Evolutionary conservation across 2,329 filamentous ascomycete genomes (phyloP).

Genomic region (Scolecobasidium constrictum): DNA sequence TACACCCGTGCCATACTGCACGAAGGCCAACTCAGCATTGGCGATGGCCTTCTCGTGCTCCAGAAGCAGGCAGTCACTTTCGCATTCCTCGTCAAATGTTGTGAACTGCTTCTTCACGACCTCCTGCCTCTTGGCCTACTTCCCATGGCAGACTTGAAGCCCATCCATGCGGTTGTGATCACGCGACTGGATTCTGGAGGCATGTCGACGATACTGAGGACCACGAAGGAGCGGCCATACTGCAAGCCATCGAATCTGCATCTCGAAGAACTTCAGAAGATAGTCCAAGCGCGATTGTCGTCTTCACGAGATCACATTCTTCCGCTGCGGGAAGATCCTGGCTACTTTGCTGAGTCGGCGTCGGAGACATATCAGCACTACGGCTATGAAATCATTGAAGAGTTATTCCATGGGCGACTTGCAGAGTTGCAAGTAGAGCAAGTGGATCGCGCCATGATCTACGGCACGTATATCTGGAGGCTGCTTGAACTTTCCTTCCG

Average conservation of each 20-base stretch:
- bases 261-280: conserved; percentile 30
- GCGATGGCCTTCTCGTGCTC: conserved; percentile 36
- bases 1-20: too few relatives aligned
- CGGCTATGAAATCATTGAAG: too few relatives aligned
- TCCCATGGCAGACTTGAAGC: conserved; percentile 23
- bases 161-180: too few relatives aligned
- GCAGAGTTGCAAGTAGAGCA: too few relatives aligned
- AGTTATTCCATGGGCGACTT: too few relatives aligned
- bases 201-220: conserved; percentile 23
- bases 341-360: conserved; percentile 41
- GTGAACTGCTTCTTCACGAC: conserved; percentile 41
- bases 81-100: conserved; percentile 39
- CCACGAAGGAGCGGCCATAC: conserved; percentile 43
- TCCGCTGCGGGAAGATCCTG: conserved; percentile 47
- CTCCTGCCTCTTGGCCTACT: too few relatives aligned
- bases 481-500: too few relatives aligned
- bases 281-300: conserved; percentile 32
- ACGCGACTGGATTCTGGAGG: too few relatives aligned
- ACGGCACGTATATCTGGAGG: too few relatives aligned
- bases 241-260: conserved; percentile 37
- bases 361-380: too few relatives aligned
- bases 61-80: conserved; percentile 40
- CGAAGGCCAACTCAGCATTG: neutral
- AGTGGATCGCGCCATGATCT: too few relatives aligned
- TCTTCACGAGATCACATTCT: conserved; percentile 44